A percentile compares a stretch with the other conserved stretches of the same genome.
phyloP scores from a whole-genome alignment of 768 basidiomycete genomes.

The Suillus lakei region DNA sequence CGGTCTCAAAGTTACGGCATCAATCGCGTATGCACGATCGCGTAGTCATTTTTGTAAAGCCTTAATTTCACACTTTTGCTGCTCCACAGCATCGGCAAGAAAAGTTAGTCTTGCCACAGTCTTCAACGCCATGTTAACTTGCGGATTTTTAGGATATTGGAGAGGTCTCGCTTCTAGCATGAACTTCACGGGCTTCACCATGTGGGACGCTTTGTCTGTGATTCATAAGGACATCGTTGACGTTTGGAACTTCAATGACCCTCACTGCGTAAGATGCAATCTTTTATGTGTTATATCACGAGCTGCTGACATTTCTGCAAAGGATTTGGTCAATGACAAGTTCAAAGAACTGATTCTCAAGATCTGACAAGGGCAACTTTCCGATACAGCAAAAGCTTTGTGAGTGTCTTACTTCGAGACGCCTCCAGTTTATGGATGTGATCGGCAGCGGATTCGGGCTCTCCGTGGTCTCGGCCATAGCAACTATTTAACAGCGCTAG shows the following conservation, averaged over 20 bases:
- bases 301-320: neutral
- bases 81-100: slow-evolving; percentile 11
- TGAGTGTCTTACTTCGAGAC: neutral
- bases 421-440: neutral
- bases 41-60: neutral
- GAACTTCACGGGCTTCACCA: slow-evolving; percentile 13
- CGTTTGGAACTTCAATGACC: slow-evolving; percentile 24
- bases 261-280: slow-evolving; percentile 6
- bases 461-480: slow-evolving; percentile 5
- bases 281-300: neutral
- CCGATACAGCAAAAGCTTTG: neutral
- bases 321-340: slow-evolving; percentile 12
- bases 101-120: slow-evolving; percentile 9
- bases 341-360: slow-evolving; percentile 9
- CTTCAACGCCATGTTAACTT: neutral
- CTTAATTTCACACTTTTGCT: neutral
- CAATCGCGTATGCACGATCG: slow-evolving; percentile 6
- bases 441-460: slow-evolving; percentile 7
- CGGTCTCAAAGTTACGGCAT: slow-evolving; percentile 7
- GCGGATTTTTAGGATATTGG: slow-evolving; percentile 22
- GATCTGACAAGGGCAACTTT: slow-evolving; percentile 8
- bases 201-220: slow-evolving; percentile 17
- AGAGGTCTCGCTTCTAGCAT: slow-evolving; percentile 13
- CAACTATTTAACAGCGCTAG: no score
- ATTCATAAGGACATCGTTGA: slow-evolving; percentile 24